Evolutionary conservation across 1,139 yeast genomes (phyloP).

Genomic region (Taphrina pruni): DNA sequence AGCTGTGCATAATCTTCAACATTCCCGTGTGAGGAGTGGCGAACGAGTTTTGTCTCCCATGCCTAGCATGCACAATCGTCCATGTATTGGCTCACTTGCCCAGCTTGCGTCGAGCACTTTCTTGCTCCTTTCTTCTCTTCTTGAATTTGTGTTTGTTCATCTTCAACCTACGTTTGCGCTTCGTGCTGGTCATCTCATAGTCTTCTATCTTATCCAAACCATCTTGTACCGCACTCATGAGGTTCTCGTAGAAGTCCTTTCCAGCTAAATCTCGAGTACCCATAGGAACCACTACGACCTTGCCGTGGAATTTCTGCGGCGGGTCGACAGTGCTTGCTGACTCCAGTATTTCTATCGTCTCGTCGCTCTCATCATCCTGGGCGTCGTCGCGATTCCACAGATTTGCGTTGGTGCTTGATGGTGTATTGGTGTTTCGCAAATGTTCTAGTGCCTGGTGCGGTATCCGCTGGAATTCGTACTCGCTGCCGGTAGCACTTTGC

Average conservation of each 20-base stretch:
- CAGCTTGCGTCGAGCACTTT: constrained; percentile 54
- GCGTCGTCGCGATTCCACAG: constrained; percentile 45
- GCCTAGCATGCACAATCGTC: too few relatives aligned
- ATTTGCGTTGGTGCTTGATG: constrained; percentile 24
- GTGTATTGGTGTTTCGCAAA: neutral
- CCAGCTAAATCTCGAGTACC: constrained; percentile 14
- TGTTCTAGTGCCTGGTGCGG: constrained; percentile 27
- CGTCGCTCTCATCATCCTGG: constrained; percentile 46
- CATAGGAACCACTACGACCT: constrained; percentile 24
- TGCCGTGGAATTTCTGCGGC: constrained; percentile 10
- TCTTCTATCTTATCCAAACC: constrained; percentile 39
- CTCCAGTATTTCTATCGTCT: constrained; percentile 26
- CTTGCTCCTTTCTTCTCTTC: constrained; percentile 57
- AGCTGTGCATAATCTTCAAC: neutral
- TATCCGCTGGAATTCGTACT: constrained; percentile 29
- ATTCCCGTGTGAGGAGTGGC: too few relatives aligned
- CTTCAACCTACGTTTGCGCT: constrained; percentile 57
- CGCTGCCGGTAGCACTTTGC: constrained; percentile 36
- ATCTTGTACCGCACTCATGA: constrained; percentile 31
- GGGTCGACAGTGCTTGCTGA: neutral
- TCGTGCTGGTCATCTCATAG: constrained; percentile 53
- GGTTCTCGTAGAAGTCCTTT: constrained; percentile 26
- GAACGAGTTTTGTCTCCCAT: too few relatives aligned
- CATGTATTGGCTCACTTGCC: constrained; percentile 43
- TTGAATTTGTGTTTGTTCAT: constrained; percentile 59